Conservation (phyloP, 441 rosid species). For the Heliophila coronopifolia region DNA sequence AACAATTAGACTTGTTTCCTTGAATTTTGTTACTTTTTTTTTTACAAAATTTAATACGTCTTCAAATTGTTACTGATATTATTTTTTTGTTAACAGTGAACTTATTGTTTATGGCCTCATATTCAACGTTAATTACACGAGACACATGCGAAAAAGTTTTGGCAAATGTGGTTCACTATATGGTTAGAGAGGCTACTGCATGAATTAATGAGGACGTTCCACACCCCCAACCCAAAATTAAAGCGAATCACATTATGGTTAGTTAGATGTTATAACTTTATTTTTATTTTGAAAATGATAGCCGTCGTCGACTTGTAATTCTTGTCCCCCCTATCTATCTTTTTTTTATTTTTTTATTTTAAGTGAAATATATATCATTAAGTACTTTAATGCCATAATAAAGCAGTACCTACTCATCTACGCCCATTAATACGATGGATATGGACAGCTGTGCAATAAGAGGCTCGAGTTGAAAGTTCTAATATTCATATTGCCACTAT, state of each 20-base stretch:
- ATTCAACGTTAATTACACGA: constrained; percentile 21
- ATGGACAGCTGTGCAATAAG: constrained; percentile 20
- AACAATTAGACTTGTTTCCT: constrained; percentile 13
- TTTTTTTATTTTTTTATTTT: neutral
- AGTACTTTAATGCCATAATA: constrained; percentile 9
- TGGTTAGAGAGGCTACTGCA: neutral
- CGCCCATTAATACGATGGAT: constrained; percentile 20
- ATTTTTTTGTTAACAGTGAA: too few species aligned
- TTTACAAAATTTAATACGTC: too few species aligned
- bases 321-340: neutral
- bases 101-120: constrained; percentile 4
- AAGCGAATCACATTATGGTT: constrained; percentile 16
- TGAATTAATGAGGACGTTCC: neutral
- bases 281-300: too few species aligned
- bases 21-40: too few species aligned
- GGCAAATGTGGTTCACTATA: neutral
- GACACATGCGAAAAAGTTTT: constrained; percentile 6
- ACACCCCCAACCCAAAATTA: constrained; percentile 9
- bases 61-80: too few species aligned
- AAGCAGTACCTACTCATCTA: constrained; percentile 22
- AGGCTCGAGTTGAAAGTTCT: constrained; percentile 6
- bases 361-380: neutral
- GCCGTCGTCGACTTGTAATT: constrained; percentile 1
- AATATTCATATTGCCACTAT: neutral
- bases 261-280: too few species aligned